phyloP scores from a whole-genome alignment of 352 stramenopile species.

The Phytophthora chlamydospora region DNA sequence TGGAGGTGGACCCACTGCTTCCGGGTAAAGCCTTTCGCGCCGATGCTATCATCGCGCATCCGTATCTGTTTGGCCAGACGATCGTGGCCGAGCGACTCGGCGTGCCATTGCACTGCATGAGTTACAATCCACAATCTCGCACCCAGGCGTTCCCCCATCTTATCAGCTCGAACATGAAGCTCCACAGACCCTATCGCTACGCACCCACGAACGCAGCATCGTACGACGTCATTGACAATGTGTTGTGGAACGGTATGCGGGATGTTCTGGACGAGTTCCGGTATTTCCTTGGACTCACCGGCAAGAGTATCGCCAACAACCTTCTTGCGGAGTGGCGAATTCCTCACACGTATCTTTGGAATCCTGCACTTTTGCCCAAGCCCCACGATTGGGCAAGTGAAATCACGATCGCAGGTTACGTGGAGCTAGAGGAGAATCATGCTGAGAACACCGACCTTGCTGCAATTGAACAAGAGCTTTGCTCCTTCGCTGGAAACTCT shows the following conservation, averaged over 20 bases:
- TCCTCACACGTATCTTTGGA: slow-evolving; percentile 83
- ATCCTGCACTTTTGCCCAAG: slow-evolving; percentile 55
- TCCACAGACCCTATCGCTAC: slow-evolving; percentile 55
- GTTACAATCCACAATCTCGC: slow-evolving; percentile 50
- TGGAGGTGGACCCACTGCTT: slow-evolving; percentile 48
- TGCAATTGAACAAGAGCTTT: slow-evolving; percentile 36
- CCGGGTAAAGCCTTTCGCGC: slow-evolving; percentile 62
- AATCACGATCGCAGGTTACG: slow-evolving; percentile 59
- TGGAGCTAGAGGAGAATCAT: slow-evolving; percentile 42
- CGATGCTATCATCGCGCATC: slow-evolving; percentile 74
- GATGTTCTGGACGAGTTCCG: slow-evolving; percentile 69
- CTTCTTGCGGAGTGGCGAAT: slow-evolving; percentile 55
- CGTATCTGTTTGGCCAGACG: slow-evolving; percentile 64
- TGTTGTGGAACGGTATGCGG: slow-evolving; percentile 54
- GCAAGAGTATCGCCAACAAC: slow-evolving; percentile 43
- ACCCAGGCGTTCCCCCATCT: slow-evolving; percentile 69
- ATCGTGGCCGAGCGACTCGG: slow-evolving; percentile 74
- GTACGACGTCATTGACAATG: slow-evolving; percentile 59
- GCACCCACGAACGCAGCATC: slow-evolving; percentile 50
- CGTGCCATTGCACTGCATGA: slow-evolving; percentile 75
- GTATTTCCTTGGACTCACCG: slow-evolving; percentile 52
- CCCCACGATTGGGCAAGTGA: slow-evolving; percentile 68
- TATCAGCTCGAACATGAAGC: slow-evolving; percentile 50
- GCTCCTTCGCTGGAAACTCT: slow-evolving; percentile 13
- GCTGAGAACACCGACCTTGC: slow-evolving; percentile 18